These are phyloP conservation scores for Trifolium fragiferum DNA, from an alignment of 306 rosid species.

Conservation along the genomic window DNA sequence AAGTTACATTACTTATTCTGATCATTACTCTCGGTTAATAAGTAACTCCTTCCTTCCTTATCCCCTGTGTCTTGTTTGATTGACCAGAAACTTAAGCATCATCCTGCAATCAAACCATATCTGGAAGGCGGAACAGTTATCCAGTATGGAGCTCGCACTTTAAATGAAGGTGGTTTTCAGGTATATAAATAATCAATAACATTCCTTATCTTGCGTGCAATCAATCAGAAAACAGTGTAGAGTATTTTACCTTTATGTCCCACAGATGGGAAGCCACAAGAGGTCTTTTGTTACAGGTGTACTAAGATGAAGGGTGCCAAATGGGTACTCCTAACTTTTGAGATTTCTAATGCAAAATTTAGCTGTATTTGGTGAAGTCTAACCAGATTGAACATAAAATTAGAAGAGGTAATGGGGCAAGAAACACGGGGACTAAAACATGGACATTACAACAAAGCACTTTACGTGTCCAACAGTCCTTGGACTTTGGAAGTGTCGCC, in stretches of 20 bases:
- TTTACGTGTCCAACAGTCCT: slow-evolving; percentile 4
- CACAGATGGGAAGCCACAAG: slow-evolving; percentile 18
- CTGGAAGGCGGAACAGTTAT: slow-evolving; percentile 88
- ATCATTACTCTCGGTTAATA: slow-evolving; percentile 31
- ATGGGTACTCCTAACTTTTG: slow-evolving; percentile 27
- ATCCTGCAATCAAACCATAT: slow-evolving; percentile 78
- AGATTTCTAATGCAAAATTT: slow-evolving; percentile 25
- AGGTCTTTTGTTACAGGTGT: slow-evolving; percentile 13
- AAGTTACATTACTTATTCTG: slow-evolving; percentile 19
- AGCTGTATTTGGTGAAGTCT: slow-evolving; percentile 12
- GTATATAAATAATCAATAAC: slow-evolving; percentile 45
- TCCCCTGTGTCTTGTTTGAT: slow-evolving; percentile 21
- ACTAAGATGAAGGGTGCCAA: slow-evolving; percentile 5
- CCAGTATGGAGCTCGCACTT: slow-evolving; percentile 94
- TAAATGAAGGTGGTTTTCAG: slow-evolving; percentile 99
- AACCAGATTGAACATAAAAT: background rate
- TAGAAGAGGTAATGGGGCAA: slow-evolving; percentile 13
- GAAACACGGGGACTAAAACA: slow-evolving; percentile 13
- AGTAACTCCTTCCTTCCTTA: slow-evolving; percentile 16
- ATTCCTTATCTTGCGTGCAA: slow-evolving; percentile 25
- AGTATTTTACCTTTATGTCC: slow-evolving; percentile 27
- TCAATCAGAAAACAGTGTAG: slow-evolving; percentile 27
- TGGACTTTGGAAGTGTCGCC: slow-evolving; percentile 23
- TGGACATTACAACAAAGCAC: slow-evolving; percentile 15
- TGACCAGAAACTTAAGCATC: slow-evolving; percentile 84